Evolutionary conservation across 345 rosid genomes (phyloP), one percentile per base, ranked within the genome.

Genomic region (Camelina sativa): DNA sequence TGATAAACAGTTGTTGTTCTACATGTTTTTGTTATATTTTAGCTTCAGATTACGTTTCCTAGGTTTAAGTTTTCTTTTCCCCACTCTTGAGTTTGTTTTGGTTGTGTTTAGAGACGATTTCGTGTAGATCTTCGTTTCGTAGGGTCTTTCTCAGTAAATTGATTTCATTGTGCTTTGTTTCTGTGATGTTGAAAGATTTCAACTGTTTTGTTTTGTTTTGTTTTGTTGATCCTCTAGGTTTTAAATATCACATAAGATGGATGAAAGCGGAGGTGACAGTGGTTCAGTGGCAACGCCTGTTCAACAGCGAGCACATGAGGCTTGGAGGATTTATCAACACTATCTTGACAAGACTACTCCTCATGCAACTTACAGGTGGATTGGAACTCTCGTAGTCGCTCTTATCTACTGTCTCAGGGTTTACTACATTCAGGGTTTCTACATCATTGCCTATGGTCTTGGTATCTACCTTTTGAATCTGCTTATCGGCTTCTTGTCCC

Each of bases 261-360:
- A 90, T 72, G 92, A 89, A 84, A 53, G 74, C 40, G 95, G 97
- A 73, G 88, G 86, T 32, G 91, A 85, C 17, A 68, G 81, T 80
- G 83, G 83, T 62, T 79, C 88, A 13, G 79, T 35, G 11, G 85
- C 86, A 17, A 81, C 94, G 12, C 94, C 96, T 65, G 83, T 88
- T 37, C 84, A 87, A 20, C 86, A 86, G 80, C 79, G 84, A 85
- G 89, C 83, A 41, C 83, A 90, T 34, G 86, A 91, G 51, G 87
- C 83, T n/a, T 88, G 91, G 93, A 87, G 91, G 86, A 59, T 86
- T 47, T 91, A 86, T 75, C 97, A 88, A 82, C 87, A 91, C 72
- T 91, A 87, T 85, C 87, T 94, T 5, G 98, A 94, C 76, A 92
- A 91, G 84, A 86, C 85, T 43, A 90, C 96, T 1, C 98, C 98